Evolutionary conservation across 2,329 filamentous ascomycete species (phyloP), one percentile per base, ranked within the genome.

Genomic region (Colletotrichum simmondsii): DNA sequence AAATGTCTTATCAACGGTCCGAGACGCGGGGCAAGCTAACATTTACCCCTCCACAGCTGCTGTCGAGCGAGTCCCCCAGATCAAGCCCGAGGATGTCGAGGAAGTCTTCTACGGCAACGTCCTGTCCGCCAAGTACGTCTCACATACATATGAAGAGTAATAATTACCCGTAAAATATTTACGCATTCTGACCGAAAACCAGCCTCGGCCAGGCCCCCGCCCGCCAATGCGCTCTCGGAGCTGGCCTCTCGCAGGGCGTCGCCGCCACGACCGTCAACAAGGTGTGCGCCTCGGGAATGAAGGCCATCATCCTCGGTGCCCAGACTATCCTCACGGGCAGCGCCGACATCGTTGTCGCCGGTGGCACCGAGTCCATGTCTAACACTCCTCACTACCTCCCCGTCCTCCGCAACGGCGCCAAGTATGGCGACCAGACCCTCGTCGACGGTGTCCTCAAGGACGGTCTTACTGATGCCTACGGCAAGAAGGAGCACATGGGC

Each of bases 51-150:
- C 42, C 61, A 30, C 70, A 92, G 91, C 88, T 79, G 96, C 96
- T 74, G 90, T 99, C 77, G 93, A 95, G 85, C 93, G 95, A 80
- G 94, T 93, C 59, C 92, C 97, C 68, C 90, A 93, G 80, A 91
- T 99, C 86, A 95, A 97, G 86, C 89, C 95, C 68, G 91, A 95
- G 79, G 91, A 97, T 82, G 94, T 99, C 71, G 92, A 99, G 82
- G 97, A 99, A 84, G 95, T 99, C 81, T 97, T 97, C 88, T 97
- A 98, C 81, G 97, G 97, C 84, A 99, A 99, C 88, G 97, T 99
- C 77, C 90, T 99, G 79, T 97, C 95, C 73, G 97, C 96, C 83
- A 95, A 96, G 95, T 98, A 89, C 79, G 88, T 80, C 22, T 53
- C 3, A 57, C n/a, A 26, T 37, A 49, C 10, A n/a, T 19, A 49